phyloP scores from a whole-genome alignment of 2,329 filamentous ascomycete genomes.

The Hyphodiscus sp. region DNA sequence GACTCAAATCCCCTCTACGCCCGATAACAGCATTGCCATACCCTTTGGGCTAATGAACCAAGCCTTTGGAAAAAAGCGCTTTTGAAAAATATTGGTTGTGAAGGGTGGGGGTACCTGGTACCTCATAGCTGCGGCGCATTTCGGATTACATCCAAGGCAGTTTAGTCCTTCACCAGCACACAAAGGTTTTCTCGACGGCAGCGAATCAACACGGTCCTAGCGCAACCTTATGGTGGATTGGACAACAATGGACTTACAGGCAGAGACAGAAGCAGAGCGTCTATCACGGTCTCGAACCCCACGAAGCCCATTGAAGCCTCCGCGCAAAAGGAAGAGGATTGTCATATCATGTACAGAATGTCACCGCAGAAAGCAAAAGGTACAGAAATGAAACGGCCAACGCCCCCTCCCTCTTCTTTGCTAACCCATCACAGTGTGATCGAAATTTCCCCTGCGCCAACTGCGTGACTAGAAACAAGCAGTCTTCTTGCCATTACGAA shows the following conservation, averaged over 20 bases:
- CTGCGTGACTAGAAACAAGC: slow-evolving; percentile 51
- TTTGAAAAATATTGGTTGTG: too few species aligned
- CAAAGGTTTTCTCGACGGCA: too few species aligned
- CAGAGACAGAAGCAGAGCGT: background rate
- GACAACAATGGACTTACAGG: background rate
- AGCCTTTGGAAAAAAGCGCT: too few species aligned
- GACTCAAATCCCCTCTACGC: too few species aligned
- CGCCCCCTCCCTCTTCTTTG: background rate
- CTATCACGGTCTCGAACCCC: slow-evolving; percentile 4
- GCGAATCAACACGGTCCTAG: background rate
- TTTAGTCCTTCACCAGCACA: too few species aligned
- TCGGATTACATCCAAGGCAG: too few species aligned
- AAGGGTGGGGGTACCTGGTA: too few species aligned
- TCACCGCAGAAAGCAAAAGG: slow-evolving; percentile 48
- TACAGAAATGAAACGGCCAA: slow-evolving; percentile 2
- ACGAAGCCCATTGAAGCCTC: slow-evolving; percentile 16
- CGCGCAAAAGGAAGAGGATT: slow-evolving; percentile 50
- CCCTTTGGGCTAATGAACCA: too few species aligned
- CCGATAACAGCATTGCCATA: too few species aligned
- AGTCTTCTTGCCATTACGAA: slow-evolving; percentile 51
- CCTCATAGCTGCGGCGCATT: too few species aligned
- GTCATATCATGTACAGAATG: slow-evolving; percentile 60
- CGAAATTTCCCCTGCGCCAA: slow-evolving; percentile 53
- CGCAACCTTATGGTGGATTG: background rate
- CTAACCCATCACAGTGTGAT: slow-evolving; percentile 43